Base-by-base conservation (phyloP, 192 early-diverging fungal genomes). In the Umbelopsis vinacea region DNA sequence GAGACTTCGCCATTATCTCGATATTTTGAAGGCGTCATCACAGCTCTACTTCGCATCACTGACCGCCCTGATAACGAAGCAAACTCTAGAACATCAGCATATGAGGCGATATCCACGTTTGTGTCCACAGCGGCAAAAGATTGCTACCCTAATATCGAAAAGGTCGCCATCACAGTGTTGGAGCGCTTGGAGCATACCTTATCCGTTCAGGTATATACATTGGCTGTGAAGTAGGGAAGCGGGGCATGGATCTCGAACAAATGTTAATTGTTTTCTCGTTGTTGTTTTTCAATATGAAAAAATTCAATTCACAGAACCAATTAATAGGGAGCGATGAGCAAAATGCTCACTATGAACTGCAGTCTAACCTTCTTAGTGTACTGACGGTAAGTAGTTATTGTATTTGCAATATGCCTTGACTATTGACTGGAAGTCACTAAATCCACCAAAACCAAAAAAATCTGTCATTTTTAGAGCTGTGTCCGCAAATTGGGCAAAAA, bases 361-460 rank as follows among this genome's bases (percentile, higher is more conserved):
- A 97, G 80, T 92, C 96, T 40, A 97, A 96, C 84, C 84, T 99
- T 57, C 92, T 93, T 78, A 92, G 91, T 81, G 91, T 97, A n/a
- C 82, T 98, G 66, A 96, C 95, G 35, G 88, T 88, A 72, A 52
- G 88, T 72, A 55, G 29, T 15, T 0, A 63, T 35, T n/a, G 2
- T 53, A 43, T 4, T 7, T 43, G 40, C 6, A 43, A 43, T 6
- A 43, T 1, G 0, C 40, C 2, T 43, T 43, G 29, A 29, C 29
- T 29, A 29, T 1, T 43, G 40, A 43, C 2, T 43, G 40, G 40
- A 43, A 43, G 0, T 4, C 11, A 12, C 40, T 43, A 12, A 43
- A 12, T 12, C 40, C n/a, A n/a, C n/a, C n/a, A n/a, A n/a, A n/a
- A n/a, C n/a, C n/a, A n/a, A 7, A 12, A 43, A 11, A 12, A 11